Percentiles rank a stretch among this genome's conserved stretches.
phyloP scores from a whole-genome alignment of 495 filamentous ascomycete species.

The Glarea lozoyensis region DNA sequence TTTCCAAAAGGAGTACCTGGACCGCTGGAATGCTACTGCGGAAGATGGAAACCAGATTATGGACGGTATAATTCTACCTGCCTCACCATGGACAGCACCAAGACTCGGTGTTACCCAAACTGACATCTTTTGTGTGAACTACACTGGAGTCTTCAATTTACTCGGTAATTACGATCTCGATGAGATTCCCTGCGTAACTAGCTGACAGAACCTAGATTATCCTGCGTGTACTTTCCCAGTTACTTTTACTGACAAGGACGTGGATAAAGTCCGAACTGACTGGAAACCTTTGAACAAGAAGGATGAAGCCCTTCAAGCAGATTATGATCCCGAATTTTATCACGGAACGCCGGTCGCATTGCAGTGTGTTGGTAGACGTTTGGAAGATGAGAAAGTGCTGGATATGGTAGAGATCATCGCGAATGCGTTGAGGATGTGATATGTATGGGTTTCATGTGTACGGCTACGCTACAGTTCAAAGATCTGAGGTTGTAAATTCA shows the following conservation, averaged over 20 bases:
- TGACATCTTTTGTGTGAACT: constrained; percentile 19
- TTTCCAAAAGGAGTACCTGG: constrained; percentile 45
- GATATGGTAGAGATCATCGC: constrained; percentile 25
- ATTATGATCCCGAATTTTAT: constrained; percentile 35
- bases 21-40: constrained; percentile 39
- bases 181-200: constrained; percentile 6
- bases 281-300: constrained; percentile 19
- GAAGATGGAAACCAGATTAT: constrained; percentile 21
- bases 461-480: too few relatives aligned
- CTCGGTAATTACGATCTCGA: constrained; percentile 9
- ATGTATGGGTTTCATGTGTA: too few relatives aligned
- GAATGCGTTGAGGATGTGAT: constrained; percentile 18
- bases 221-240: constrained; percentile 21
- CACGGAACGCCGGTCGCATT: constrained; percentile 38
- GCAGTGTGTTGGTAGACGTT: constrained; percentile 37
- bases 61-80: constrained; percentile 21
- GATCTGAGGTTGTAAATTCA: too few relatives aligned
- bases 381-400: constrained; percentile 40
- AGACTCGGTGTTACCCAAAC: constrained; percentile 19
- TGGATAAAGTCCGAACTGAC: constrained; percentile 27
- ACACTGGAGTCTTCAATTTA: constrained; percentile 18
- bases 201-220: constrained; percentile 15
- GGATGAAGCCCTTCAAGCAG: constrained; percentile 15
- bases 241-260: constrained; percentile 17
- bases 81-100: constrained; percentile 15